A percentile compares a stretch with the other conserved stretches of the same genome.
Conservation (phyloP, 1,284 basidiomycete genomes). For the Ganoderma resinaceum region DNA sequence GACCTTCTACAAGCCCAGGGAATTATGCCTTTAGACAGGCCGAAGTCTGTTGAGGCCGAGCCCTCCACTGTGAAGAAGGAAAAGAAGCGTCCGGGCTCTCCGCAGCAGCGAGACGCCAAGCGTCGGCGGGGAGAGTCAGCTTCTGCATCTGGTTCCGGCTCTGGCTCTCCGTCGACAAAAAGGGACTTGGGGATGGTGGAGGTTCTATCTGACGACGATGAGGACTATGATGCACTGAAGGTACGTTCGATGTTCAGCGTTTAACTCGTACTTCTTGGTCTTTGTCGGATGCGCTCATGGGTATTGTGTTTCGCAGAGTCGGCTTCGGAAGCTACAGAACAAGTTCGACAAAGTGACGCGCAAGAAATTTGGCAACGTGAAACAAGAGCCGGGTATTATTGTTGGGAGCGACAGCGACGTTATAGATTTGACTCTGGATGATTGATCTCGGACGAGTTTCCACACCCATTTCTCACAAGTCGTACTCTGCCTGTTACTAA, state of each 20-base stretch:
- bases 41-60: not conserved
- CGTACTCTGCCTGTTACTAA: not conserved
- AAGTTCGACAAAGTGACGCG: not conserved
- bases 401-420: slow-evolving; percentile 1
- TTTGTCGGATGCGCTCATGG: not conserved
- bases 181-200: slow-evolving; percentile 11
- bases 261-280: not conserved
- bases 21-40: slow-evolving; percentile 6
- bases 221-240: slow-evolving; percentile 9
- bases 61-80: slow-evolving; percentile 1
- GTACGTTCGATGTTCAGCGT: not conserved
- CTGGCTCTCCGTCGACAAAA: not conserved
- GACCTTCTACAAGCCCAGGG: slow-evolving; percentile 19
- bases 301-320: not conserved
- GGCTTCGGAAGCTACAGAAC: not conserved
- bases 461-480: not conserved
- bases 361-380: slow-evolving; percentile 9
- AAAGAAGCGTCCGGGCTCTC: slow-evolving; percentile 4
- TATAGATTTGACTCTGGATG: slow-evolving; percentile 12
- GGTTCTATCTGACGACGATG: slow-evolving; percentile 16
- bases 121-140: slow-evolving; percentile 2
- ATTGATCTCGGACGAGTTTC: not conserved
- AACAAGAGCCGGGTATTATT: slow-evolving; percentile 5
- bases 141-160: not conserved
- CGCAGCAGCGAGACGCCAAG: slow-evolving; percentile 1